Conservation (phyloP, 371 early-diverging fungal genomes). For the Vairimorpha apis region DNA sequence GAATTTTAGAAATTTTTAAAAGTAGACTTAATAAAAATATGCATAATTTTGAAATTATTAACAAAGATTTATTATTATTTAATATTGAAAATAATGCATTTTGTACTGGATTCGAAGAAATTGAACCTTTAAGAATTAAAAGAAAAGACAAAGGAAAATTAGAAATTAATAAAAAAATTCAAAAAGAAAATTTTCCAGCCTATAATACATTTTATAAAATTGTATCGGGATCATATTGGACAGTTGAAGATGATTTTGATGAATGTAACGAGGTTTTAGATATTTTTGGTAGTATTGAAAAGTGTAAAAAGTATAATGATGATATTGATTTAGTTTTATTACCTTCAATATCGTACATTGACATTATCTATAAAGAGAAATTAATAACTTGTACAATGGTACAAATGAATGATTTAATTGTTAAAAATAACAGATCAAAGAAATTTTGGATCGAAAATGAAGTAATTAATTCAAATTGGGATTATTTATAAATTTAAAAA, state of each 20-base stretch:
- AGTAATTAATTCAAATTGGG: constrained; percentile 40
- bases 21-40: constrained; percentile 17
- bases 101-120: background rate
- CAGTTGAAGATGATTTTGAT: background rate
- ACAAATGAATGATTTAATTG: constrained; percentile 21
- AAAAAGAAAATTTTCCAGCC: background rate
- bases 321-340: constrained; percentile 14
- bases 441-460: constrained; percentile 37
- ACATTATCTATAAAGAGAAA: constrained; percentile 17
- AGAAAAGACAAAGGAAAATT: background rate
- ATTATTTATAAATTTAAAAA: constrained; percentile 4
- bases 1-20: constrained; percentile 24
- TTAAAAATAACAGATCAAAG: constrained; percentile 10
- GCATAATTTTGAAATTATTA: constrained; percentile 29
- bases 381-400: background rate
- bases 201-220: background rate
- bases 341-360: constrained; percentile 28
- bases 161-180: background rate
- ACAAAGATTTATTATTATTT: constrained; percentile 37
- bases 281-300: constrained; percentile 2
- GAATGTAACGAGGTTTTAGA: constrained; percentile 15
- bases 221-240: constrained; percentile 12
- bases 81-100: background rate
- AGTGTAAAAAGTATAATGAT: constrained; percentile 2
- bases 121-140: background rate